Percentiles rank a stretch among this genome's conserved stretches.
These are phyloP conservation scores for Neurospora sp. DNA, from an alignment of 2,329 filamentous ascomycete species.

Conservation along the genomic window DNA sequence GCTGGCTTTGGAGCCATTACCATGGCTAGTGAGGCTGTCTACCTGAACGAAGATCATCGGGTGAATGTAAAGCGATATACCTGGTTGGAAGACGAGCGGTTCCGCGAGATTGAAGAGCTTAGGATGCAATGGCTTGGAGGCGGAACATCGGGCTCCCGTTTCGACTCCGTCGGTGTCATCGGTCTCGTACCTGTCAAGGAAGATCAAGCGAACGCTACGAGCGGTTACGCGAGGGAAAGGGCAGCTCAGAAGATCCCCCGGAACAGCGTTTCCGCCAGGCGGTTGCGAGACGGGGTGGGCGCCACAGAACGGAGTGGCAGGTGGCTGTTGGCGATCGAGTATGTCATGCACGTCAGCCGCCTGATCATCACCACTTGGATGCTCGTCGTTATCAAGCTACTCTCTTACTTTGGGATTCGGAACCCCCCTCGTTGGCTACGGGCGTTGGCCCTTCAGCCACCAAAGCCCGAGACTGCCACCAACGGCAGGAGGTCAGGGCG, in stretches of 20 bases:
- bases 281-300: conserved; percentile 58
- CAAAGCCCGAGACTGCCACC: conserved; percentile 19
- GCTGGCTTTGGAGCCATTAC: conserved; percentile 83
- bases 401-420: conserved; percentile 51
- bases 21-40: conserved; percentile 91
- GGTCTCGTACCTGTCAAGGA: conserved; percentile 46
- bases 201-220: conserved; percentile 32
- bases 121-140: conserved; percentile 41
- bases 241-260: conserved; percentile 50
- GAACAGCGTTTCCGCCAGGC: conserved; percentile 31
- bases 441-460: conserved; percentile 32
- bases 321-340: conserved; percentile 68
- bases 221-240: conserved; percentile 61
- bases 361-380: conserved; percentile 52
- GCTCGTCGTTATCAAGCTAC: conserved; percentile 39
- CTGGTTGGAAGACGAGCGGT: conserved; percentile 84
- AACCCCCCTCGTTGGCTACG: conserved; percentile 56
- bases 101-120: conserved; percentile 62
- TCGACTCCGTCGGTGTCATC: conserved; percentile 44
- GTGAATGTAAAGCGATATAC: conserved; percentile 69
- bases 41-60: conserved; percentile 77
- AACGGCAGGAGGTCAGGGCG: conserved; percentile 8
- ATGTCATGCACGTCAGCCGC: conserved; percentile 64
- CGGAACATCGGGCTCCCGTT: conserved; percentile 36
- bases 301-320: conserved; percentile 68